Base-by-base conservation (phyloP, 108 stramenopile species). In the Cyclotella sp. region DNA sequence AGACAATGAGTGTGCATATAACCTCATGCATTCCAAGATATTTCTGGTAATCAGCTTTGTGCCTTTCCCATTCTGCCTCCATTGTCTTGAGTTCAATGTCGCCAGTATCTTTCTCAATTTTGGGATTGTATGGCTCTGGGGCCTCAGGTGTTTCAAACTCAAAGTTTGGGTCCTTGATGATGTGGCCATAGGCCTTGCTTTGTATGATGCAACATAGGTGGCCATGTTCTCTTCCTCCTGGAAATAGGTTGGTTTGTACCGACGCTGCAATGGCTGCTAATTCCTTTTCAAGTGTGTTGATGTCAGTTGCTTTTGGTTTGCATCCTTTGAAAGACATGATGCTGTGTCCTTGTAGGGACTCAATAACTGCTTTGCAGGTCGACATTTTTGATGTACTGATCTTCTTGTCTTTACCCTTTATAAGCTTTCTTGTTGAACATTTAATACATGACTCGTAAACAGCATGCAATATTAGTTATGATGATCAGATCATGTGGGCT, bases 401-500 rank as follows among this genome's bases (percentile, higher is more conserved):
- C 53, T 11, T 19, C 21, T 54, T n/a, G 11, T n/a, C 16, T 54
- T 54, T 14, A 19, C 16, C 16, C n/a, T 19, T 59, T 26, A 59
- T 59, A 30, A 10, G 9, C 30, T 59, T 9, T 29, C 13, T 28
- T 59, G 27, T 26, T 59, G 30, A 59, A 29, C 3, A 29, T 59
- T 59, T 15, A 59, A 29, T 29, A 30, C 58, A 59, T 15, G 58
- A 59, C 58, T 59, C 28, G 28, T 59, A 59, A 29, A 59, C 58
- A 59, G 58, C 28, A 29, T 29, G 18, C 16, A 29, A 27, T n/a
- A 59, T 59, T 28, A 18, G 28, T 59, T 29, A 59, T 15, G 58
- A 59, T 59, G 28, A 29, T 59, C 7, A 59, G 58, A 29, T 59
- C 58, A 15, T 59, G 58, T n/a, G n/a, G n/a, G n/a, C n/a, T n/a